Evolutionary conservation across 495 filamentous ascomycete species (phyloP), one percentile per base, ranked within the genome.

Genomic region (Talaromyces stipitatus): DNA sequence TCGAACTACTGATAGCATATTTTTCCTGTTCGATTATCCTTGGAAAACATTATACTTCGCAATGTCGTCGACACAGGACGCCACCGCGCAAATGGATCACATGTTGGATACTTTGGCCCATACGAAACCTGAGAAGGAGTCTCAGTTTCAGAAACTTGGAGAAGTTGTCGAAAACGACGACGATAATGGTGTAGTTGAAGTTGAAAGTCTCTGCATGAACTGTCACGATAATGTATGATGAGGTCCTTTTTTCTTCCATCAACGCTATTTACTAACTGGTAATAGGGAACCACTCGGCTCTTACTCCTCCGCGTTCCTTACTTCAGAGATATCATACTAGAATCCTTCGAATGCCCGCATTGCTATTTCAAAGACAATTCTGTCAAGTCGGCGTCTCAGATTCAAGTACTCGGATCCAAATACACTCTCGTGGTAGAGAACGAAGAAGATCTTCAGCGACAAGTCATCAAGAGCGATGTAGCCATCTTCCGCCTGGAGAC

Each of bases 251-350:
- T 18, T 55, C 14, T 11, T 1, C 23, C 29, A 18, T 18, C n/a
- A 1, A 20, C 23, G 16, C n/a, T 12, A 7, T 26, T 38, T 50
- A 20, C 11, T 62, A 46, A 33, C 50, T 29, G n/a, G 59, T 1
- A 24, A 10, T 61, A 96, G 87, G 92, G 94, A 70, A 84, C 70
- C 0, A 98, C 94, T 9, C 83, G 88, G 48, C 78, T 98, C 23
- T 79, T 97, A 22, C 82, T 97, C 36, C 92, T 92, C 46, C 83
- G 85, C 48, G 95, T 99, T 20, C 95, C 94, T 20, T 97, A 85
- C 77, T 97, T 99, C 80, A 88, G 90, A 66, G 94, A 99, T 68
- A 83, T 97, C 58, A 90, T 99, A 60, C 81, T 99, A 61, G 95
- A 96, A 83, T 96, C 91, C 47, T 99, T 99, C 75, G 82, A 82